Evolutionary conservation across 441 rosid genomes (phyloP), one percentile per base, ranked within the genome.

Genomic region (Omphalea diandra): DNA sequence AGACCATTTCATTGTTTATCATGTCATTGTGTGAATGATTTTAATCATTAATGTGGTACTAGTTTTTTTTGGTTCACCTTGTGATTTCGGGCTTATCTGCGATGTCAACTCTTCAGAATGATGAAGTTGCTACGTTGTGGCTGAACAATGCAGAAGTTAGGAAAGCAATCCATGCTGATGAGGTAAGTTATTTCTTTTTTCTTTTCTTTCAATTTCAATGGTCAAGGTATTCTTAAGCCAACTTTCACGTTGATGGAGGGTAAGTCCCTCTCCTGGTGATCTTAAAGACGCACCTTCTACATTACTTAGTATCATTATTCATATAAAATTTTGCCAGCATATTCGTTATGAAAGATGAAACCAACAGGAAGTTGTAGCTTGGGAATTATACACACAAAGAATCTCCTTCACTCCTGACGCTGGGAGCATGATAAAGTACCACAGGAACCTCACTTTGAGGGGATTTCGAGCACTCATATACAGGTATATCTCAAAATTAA

Each of bases 361-460:
- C 20, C 32, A 56, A 53, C 33, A 93, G 96, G 79, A 43, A 73
- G 77, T 66, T 20, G 50, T 67, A 67, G 78, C 24, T 20, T 94
- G 97, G 96, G 71, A 61, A 10, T 29, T 91, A 44, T 88, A 95
- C 53, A 79, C 95, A 3, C 41, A 47, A 79, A 77, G 76, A 38
- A 63, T 91, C 67, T 0, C 0, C 1, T 94, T 75, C 68, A 0
- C 1, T 5, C 84, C 79, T 68, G 84, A 84, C 52, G 76, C 83
- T 52, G 95, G 93, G 57, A 91, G 97, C 86, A 91, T 94, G 98
- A 87, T 94, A 57, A 58, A 62, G 41, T 82, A 53, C 79, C 98
- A 94, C 82, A 91, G 76, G 77, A 91, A 86, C 82, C 91, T 93
- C 26, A 91, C 97, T 44, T 65, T 80, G 70, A 65, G 71, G 52